A percentile compares a stretch with the other conserved stretches of the same genome.
phyloP scores from a whole-genome alignment of 306 rosid species.

The Oxytropis ochrocephala region DNA sequence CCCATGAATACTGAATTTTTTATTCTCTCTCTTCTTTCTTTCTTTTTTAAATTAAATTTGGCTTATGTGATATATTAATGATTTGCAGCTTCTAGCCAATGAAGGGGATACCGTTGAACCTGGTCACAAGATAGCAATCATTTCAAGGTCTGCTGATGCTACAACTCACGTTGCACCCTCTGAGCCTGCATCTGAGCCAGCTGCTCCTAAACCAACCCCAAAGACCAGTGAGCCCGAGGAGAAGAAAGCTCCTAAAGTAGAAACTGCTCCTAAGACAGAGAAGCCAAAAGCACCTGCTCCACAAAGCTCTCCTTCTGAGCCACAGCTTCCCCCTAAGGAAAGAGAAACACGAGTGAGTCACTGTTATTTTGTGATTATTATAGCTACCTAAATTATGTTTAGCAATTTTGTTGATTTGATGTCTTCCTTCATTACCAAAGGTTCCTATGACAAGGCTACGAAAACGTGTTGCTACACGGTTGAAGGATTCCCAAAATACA shows the following conservation, averaged over 20 bases:
- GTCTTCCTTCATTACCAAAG: conserved; percentile 28
- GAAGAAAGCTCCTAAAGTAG: conserved; percentile 50
- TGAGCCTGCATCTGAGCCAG: conserved; percentile 41
- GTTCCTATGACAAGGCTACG: conserved; percentile 86
- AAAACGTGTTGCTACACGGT: conserved; percentile 57
- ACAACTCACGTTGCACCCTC: conserved; percentile 69
- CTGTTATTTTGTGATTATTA: background rate
- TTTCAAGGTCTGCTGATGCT: conserved; percentile 73
- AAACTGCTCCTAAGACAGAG: conserved; percentile 28
- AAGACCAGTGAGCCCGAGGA: conserved; percentile 33
- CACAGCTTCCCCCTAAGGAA: conserved; percentile 80
- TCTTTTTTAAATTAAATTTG: background rate
- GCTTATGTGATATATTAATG: conserved; percentile 5
- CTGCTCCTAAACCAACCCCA: conserved; percentile 40
- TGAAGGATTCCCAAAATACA: conserved; percentile 88
- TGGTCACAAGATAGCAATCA: conserved; percentile 78
- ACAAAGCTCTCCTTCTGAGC: conserved; percentile 57
- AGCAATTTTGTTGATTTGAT: conserved; percentile 4
- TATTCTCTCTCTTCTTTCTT: background rate
- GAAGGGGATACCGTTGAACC: conserved; percentile 91
- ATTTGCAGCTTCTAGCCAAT: conserved; percentile 57
- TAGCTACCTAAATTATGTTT: conserved; percentile 4
- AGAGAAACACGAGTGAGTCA: conserved; percentile 71
- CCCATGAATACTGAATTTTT: background rate
- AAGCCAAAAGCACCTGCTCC: conserved; percentile 47